Conservation (phyloP, 73 alveolate genomes). For the Paramecium primaurelia region DNA sequence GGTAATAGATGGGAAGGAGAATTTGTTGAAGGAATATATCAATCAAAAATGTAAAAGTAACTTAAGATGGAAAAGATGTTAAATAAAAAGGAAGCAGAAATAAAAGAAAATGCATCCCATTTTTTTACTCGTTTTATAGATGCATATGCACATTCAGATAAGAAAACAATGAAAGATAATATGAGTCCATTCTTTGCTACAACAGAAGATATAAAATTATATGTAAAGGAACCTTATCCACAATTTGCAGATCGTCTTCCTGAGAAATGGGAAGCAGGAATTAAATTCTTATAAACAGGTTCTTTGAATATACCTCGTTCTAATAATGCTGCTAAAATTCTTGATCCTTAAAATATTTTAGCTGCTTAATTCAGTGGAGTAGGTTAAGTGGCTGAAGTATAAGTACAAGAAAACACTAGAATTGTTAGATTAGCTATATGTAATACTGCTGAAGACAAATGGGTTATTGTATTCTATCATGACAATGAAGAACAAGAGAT, state of each 20-base stretch:
- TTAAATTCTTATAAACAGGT: not conserved
- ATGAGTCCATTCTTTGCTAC: conserved; percentile 78
- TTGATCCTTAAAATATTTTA: conserved; percentile 41
- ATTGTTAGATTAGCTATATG: conserved; percentile 57
- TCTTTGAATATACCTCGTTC: conserved; percentile 37
- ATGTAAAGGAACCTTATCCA: conserved; percentile 85
- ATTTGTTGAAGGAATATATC: conserved; percentile 83
- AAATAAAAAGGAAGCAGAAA: conserved; percentile 68
- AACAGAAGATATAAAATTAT: conserved; percentile 73
- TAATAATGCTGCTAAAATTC: conserved; percentile 35
- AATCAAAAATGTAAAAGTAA: conserved; percentile 82
- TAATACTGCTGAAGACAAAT: conserved; percentile 48
- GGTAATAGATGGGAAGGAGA: conserved; percentile 91
- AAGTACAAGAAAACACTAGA: conserved; percentile 7
- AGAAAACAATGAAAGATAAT: conserved; percentile 89
- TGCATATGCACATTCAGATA: conserved; percentile 79
- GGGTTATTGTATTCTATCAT: conserved; percentile 59
- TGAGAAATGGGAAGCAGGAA: conserved; percentile 78
- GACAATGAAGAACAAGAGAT: conserved; percentile 51
- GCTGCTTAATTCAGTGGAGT: conserved; percentile 54
- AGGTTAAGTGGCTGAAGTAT: conserved; percentile 53
- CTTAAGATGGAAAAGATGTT: conserved; percentile 82
- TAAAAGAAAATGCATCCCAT: conserved; percentile 67
- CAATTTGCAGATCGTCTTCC: conserved; percentile 83
- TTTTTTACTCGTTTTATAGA: conserved; percentile 75